Percentiles rank a stretch among this genome's conserved stretches.
Conservation (phyloP, 23 red algal genomes). For the Cyanidium caldarium region DNA sequence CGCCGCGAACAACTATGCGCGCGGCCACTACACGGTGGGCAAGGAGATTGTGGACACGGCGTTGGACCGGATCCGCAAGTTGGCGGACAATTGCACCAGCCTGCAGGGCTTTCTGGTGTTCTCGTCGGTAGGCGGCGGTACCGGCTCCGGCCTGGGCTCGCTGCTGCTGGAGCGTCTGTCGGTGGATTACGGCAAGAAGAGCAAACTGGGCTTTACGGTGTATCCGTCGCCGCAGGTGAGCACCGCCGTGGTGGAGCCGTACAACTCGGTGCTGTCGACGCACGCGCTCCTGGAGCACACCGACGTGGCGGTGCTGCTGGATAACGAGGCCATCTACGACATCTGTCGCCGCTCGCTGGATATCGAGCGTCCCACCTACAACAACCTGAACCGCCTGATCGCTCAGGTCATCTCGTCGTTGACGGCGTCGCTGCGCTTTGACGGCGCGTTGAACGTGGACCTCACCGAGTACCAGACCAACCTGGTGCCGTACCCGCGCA, state of each 20-base stretch:
- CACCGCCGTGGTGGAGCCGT: slow-evolving; percentile 96
- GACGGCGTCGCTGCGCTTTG: slow-evolving; percentile 93
- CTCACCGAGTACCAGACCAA: slow-evolving; percentile 99
- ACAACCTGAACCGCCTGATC: slow-evolving; percentile 92
- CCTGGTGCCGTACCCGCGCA: slow-evolving; percentile 92
- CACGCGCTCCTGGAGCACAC: slow-evolving; percentile 93
- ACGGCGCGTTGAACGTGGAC: slow-evolving; percentile 94
- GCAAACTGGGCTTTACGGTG: slow-evolving; percentile 93
- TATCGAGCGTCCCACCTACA: slow-evolving; percentile 87
- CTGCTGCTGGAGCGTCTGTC: slow-evolving; percentile 91
- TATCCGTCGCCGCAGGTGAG: slow-evolving; percentile 96
- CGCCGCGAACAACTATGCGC: slow-evolving; percentile 97
- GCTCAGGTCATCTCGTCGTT: slow-evolving; percentile 96
- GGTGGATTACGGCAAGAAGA: slow-evolving; percentile 98
- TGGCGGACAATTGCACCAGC: slow-evolving; percentile 85
- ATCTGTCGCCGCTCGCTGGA: slow-evolving; percentile 72
- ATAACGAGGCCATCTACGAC: slow-evolving; percentile 99
- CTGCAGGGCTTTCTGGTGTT: slow-evolving; percentile 96
- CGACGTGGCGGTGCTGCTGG: slow-evolving; percentile 95
- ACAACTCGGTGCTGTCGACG: slow-evolving; percentile 96
- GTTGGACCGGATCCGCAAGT: slow-evolving; percentile 82
- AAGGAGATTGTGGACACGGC: slow-evolving; percentile 93
- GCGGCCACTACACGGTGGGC: slow-evolving; percentile 94
- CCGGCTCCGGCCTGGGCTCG: slow-evolving; percentile 93
- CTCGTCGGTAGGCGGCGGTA: slow-evolving; percentile 89